These are phyloP conservation scores for Tylopilus subfusipes DNA, from an alignment of 768 basidiomycete species.

Conservation along the genomic window DNA sequence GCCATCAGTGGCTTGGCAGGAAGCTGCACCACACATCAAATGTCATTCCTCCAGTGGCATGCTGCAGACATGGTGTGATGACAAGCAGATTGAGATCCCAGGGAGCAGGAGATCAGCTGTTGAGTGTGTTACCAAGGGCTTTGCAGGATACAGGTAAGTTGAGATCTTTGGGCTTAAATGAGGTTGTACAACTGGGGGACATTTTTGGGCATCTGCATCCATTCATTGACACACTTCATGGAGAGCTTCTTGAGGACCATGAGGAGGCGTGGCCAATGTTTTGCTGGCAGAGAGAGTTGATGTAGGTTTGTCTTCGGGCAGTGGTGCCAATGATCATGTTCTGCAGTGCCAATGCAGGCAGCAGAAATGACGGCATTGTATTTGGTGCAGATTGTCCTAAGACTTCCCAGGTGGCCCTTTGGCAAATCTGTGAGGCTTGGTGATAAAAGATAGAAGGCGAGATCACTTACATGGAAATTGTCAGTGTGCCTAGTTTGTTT, in stretches of 20 bases:
- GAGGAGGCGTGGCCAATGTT: conserved; percentile 88
- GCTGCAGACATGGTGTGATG: too few species aligned
- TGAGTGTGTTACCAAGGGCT: too few species aligned
- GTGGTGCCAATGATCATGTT: conserved; percentile 92
- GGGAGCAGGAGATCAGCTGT: too few species aligned
- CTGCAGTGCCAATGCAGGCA: conserved; percentile 76
- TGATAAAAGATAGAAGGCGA: neutral
- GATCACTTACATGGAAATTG: conserved; percentile 85
- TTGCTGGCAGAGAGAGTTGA: conserved; percentile 85
- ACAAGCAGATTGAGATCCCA: too few species aligned
- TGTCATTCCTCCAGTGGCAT: too few species aligned
- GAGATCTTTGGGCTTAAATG: conserved; percentile 86
- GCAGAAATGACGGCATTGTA: conserved; percentile 96
- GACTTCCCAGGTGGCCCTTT: conserved; percentile 88
- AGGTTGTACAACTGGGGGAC: conserved; percentile 85
- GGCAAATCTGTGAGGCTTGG: neutral
- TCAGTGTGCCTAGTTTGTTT: conserved; percentile 75
- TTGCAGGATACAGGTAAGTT: too few species aligned
- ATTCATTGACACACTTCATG: conserved; percentile 37
- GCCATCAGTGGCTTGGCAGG: neutral
- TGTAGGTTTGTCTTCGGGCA: conserved; percentile 85
- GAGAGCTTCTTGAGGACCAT: conserved; percentile 87
- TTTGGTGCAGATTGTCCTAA: conserved; percentile 93
- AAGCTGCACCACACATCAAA: too few species aligned
- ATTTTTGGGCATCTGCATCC: conserved; percentile 75